Evolutionary conservation across 176 grass and related monocot genomes (phyloP), one percentile per base, ranked within the genome.

Genomic region (Oryza nivara): DNA sequence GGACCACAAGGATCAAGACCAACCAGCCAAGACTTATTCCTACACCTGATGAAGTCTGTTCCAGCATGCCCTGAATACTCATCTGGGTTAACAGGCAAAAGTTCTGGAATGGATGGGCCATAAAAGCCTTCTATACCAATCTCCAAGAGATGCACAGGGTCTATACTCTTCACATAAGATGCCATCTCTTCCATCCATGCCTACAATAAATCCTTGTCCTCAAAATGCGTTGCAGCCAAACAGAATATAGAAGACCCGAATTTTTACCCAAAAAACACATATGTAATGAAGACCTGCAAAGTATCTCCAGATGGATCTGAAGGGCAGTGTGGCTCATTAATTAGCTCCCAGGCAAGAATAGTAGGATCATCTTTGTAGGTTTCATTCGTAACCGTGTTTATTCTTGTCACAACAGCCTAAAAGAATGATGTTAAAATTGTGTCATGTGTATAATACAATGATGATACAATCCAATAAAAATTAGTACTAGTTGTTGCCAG

Each of bases 141-240:
- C 65, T 84, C 80, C 70, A 98, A 68, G 68, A 95, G 72, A 35
- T 93, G 96, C 41, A 85, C 11, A 47, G 87, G 73, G 52, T 95
- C 95, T 38, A 93, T 89, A 68, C 76, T 90, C 77, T 93, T 98
- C 46, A 95, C 92, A 74, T 90, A 84, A 68, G 80, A 60, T 25
- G 76, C 77, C 93, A 98, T 98, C 80, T 95, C 96, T 87, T 95
- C 83, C 83, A 98, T 93, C 92, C 93, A 98, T 87, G 80, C 91
- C 91, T 98, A 84, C 5, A 40, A 65, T 15, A 66, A 90, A 35
- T 9, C 7, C 13, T 6, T 34, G 14, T 61, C 9, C 86, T 89
- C 4, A 76, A 85, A 60, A 73, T 41, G 0, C 52, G 25, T 35
- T 75, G 46, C 11, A n/a, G 65, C 40, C 11, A 36, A 34, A 74